These are phyloP conservation scores for Amanita thiersii DNA, from an alignment of 768 basidiomycete species.

Conservation along the genomic window DNA sequence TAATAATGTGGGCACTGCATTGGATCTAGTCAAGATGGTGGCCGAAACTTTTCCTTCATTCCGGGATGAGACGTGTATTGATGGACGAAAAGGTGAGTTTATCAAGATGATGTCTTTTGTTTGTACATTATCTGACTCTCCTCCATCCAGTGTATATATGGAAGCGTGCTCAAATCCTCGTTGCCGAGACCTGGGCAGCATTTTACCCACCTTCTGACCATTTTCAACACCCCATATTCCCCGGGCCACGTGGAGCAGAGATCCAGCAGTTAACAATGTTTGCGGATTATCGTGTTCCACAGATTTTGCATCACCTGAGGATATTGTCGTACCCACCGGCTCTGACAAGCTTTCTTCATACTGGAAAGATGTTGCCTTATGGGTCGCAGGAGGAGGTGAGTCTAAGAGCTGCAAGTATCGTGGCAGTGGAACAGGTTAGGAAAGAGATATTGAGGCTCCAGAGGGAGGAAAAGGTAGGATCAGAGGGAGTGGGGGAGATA, in stretches of 20 bases:
- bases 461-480: slow-evolving; percentile 17
- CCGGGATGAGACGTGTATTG: slow-evolving; percentile 55
- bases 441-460: slow-evolving; percentile 42
- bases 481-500: slow-evolving; percentile 21
- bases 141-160: slow-evolving; percentile 58
- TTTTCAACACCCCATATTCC: slow-evolving; percentile 65
- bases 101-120: background rate
- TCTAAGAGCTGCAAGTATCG: slow-evolving; percentile 70
- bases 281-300: slow-evolving; percentile 88
- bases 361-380: slow-evolving; percentile 34
- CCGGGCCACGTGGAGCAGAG: slow-evolving; percentile 40
- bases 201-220: slow-evolving; percentile 56
- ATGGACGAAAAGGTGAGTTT: slow-evolving; percentile 49
- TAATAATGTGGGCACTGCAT: slow-evolving; percentile 50
- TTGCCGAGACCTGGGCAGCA: slow-evolving; percentile 89
- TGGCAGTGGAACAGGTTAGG: slow-evolving; percentile 72
- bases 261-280: slow-evolving; percentile 86
- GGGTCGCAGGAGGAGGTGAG: slow-evolving; percentile 70
- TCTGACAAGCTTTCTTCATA: slow-evolving; percentile 42
- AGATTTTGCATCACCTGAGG: slow-evolving; percentile 78
- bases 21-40: slow-evolving; percentile 68
- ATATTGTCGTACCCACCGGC: slow-evolving; percentile 65
- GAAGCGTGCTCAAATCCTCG: slow-evolving; percentile 89
- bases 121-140: background rate
- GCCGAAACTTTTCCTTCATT: slow-evolving; percentile 67